Evolutionary conservation across 2,329 filamentous ascomycete genomes (phyloP), one percentile per base, ranked within the genome.

Genomic region (Neopestalotiopsis sp.): DNA sequence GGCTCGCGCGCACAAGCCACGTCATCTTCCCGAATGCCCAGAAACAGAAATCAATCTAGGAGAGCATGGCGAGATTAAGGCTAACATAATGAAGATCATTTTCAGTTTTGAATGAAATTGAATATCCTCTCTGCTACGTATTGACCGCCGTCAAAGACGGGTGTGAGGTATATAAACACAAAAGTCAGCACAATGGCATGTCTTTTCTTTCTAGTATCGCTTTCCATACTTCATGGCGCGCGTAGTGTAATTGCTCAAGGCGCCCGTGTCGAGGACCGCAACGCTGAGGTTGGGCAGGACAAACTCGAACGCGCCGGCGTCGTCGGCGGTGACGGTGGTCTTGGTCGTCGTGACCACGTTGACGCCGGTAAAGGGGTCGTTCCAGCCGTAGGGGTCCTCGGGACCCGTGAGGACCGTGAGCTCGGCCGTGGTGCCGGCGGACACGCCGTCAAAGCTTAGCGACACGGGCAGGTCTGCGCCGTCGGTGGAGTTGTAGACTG

Each of bases 401-500:
- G 76, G 77, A 61, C 82, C 84, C 0, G 80, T 83, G 28, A 86
- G 74, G 0, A 86, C 74, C 0, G 82, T 85, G 57, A 70, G 56
- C 49, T 69, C 65, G 58, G 68, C 68, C 20, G 57, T 30, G 32
- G 67, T 66, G 13, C 69, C 69, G 12, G 67, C 64, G 7, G 14
- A 67, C 20, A 84, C 74, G 1, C 83, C 84, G 12, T 85, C 82
- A 62, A 88, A 87, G 1, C 76, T 73, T 1, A 88, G 70, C 0
- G 78, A 80, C 1, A 88, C 80, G 0, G 83, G 82, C 2, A 88
- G 81, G 1, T 82, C 77, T 1, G 77, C 82, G 17, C 75, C 73
- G 57, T 82, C 77, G 5, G 86, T 86, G 0, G 83, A 82, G 78
- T 88, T 88, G 76, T 88, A 88, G 0, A 84, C 84, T 14, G 85